A percentile compares a stretch with the other conserved stretches of the same genome.
These are phyloP conservation scores for Ceratobasidium sp. DNA, from an alignment of 1,284 basidiomycete species.

Conservation along the genomic window DNA sequence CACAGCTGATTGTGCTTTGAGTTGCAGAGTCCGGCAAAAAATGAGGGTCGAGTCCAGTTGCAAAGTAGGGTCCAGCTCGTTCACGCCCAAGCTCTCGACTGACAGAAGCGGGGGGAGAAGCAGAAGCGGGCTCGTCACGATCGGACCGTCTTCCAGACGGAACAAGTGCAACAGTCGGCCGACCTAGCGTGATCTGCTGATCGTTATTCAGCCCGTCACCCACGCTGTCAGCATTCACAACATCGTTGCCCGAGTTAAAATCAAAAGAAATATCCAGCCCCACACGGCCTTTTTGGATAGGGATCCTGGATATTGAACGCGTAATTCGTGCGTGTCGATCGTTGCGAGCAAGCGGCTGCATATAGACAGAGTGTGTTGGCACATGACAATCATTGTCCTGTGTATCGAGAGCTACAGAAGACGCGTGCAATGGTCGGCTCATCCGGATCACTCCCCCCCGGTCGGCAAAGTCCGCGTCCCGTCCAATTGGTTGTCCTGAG, in stretches of 20 bases:
- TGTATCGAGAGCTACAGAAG: conserved; percentile 23
- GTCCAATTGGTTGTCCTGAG: conserved; percentile 1
- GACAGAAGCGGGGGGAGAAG: conserved; percentile 37
- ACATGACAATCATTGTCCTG: conserved; percentile 34
- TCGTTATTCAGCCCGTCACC: conserved; percentile 27
- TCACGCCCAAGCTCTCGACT: conserved; percentile 30
- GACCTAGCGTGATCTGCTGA: conserved; percentile 36
- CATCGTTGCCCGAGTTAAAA: conserved; percentile 34
- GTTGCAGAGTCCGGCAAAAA: conserved; percentile 10
- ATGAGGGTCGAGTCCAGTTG: conserved; percentile 29
- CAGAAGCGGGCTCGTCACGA: conserved; percentile 34
- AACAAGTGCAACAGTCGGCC: conserved; percentile 38
- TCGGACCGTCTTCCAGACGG: conserved; percentile 35
- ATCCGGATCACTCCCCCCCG: conserved; percentile 26
- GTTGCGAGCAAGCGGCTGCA: conserved; percentile 16
- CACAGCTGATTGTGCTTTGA: conserved; percentile 16
- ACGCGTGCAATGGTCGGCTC: conserved; percentile 25
- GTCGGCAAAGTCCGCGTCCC: conserved; percentile 33
- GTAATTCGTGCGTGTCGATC: conserved; percentile 29
- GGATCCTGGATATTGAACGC: not conserved
- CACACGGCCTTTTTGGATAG: conserved; percentile 21
- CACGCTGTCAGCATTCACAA: conserved; percentile 26
- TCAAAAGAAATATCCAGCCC: conserved; percentile 34
- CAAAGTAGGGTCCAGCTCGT: conserved; percentile 33
- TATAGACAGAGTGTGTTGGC: conserved; percentile 34